Conservation (phyloP, 148 eudicot genomes). For the Cornus kousa region DNA sequence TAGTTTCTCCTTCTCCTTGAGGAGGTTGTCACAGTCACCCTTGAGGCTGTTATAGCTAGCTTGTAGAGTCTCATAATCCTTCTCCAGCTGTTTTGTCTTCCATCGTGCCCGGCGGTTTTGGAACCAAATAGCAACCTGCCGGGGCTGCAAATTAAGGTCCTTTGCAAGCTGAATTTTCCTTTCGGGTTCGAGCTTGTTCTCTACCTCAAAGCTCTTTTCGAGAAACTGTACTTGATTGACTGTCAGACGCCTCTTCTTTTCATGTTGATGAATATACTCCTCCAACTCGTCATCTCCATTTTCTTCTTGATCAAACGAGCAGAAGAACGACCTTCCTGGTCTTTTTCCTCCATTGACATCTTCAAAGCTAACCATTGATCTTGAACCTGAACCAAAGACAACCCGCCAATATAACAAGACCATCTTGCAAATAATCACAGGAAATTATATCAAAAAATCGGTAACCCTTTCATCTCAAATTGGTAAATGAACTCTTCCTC, state of each 20-base stretch:
- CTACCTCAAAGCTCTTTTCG: conserved; percentile 69
- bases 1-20: conserved; percentile 63
- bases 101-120: conserved; percentile 88
- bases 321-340: conserved; percentile 42
- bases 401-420: background rate
- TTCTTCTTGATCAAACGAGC: conserved; percentile 59
- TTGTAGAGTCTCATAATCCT: conserved; percentile 63
- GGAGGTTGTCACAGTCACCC: conserved; percentile 59
- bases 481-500: background rate
- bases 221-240: conserved; percentile 68
- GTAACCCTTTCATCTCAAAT: background rate
- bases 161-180: conserved; percentile 80
- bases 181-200: conserved; percentile 85
- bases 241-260: conserved; percentile 76
- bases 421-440: background rate
- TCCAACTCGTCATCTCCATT: conserved; percentile 57
- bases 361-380: conserved; percentile 74
- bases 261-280: conserved; percentile 65
- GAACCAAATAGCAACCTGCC: conserved; percentile 90
- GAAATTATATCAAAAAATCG: background rate
- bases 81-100: conserved; percentile 77
- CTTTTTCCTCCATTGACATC: conserved; percentile 46
- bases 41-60: conserved; percentile 54
- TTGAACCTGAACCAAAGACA: conserved; percentile 42
- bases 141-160: conserved; percentile 84